Evolutionary conservation across 2,329 filamentous ascomycete genomes (phyloP).

Genomic region (Pseudogymnoascus sp.): DNA sequence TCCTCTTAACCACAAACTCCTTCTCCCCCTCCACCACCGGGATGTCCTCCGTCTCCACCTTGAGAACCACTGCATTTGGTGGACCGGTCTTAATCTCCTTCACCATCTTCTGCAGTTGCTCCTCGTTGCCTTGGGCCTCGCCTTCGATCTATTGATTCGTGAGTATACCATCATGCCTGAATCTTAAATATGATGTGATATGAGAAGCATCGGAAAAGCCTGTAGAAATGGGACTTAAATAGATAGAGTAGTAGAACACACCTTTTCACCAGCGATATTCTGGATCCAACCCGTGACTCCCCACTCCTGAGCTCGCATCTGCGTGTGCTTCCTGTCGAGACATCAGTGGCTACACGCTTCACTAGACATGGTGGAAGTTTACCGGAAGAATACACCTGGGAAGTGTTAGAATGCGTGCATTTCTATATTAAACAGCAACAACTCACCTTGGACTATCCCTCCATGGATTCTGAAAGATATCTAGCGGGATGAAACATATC

Average conservation of each 20-base stretch:
- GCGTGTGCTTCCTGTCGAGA: background rate
- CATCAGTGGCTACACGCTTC: background rate
- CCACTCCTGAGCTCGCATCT: constrained; percentile 25
- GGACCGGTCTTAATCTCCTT: constrained; percentile 68
- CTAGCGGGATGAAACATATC: background rate
- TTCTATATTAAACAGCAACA: background rate
- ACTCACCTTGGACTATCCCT: constrained; percentile 1
- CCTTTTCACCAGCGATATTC: constrained; percentile 48
- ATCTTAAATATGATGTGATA: background rate
- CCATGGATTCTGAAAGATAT: constrained; percentile 5
- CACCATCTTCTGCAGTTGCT: constrained; percentile 57
- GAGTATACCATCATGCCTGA: background rate
- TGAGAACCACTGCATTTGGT: constrained; percentile 58
- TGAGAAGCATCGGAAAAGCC: background rate
- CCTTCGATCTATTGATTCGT: constrained; percentile 59
- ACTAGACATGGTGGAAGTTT: background rate
- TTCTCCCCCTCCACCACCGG: constrained; percentile 55
- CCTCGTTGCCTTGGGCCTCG: constrained; percentile 68
- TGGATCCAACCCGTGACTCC: constrained; percentile 50
- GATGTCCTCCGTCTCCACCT: constrained; percentile 60
- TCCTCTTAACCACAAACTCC: constrained; percentile 43
- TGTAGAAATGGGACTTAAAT: background rate
- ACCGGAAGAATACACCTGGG: background rate
- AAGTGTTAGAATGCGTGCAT: background rate
- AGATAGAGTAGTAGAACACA: constrained; percentile 18